Base-by-base conservation (phyloP, 2,329 filamentous ascomycete genomes). In the Apiospora sp. region DNA sequence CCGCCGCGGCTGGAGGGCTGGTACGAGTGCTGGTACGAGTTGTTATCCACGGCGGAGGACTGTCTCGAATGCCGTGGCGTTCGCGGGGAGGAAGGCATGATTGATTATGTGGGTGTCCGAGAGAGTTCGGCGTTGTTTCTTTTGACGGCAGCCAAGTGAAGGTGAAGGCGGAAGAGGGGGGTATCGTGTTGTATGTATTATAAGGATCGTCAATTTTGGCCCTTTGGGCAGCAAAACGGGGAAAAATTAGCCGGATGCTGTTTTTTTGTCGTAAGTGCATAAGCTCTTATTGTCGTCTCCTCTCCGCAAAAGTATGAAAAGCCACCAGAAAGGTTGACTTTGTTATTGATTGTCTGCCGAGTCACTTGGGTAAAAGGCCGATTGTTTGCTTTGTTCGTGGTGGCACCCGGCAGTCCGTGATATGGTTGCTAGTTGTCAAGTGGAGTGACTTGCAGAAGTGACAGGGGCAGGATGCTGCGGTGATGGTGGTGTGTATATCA, bases 21-120 rank as follows among this genome's bases (percentile, higher is more conserved):
- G 75, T 84, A 84, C 7, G 46, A 49, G 49, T 51, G 49, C 22
- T 51, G 49, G 14, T 73, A 67, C 27, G 68, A 75, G 46, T 74
- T 68, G 46, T 74, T 68, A 74, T 91, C 88, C 77, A 88, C 83
- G 73, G 83, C 82, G 43, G 90, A 92, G 64, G 88, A 85, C 71
- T 89, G 85, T 76, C 89, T 87, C 75, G 89, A 91, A 78, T 91
- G 90, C 75, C 83, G 85, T 71, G 90, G 89, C 48, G 89, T 91
- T 68, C 84, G 84, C 69, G 89, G 88, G 71, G 86, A 86, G 71
- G 83, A 79, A 69, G 84, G 80, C 85, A 87, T 88, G 54, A 69
- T 72, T 34, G 34, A 64, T 64, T 64, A 41, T 41, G 58, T 41
- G 22, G 16, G 54, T 37, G 71, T 41, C 34, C 22, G 34, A n/a